Percentiles rank a stretch among this genome's conserved stretches.
Conservation (phyloP, 2,329 filamentous ascomycete genomes). For the Proliferodiscus dingleyae region DNA sequence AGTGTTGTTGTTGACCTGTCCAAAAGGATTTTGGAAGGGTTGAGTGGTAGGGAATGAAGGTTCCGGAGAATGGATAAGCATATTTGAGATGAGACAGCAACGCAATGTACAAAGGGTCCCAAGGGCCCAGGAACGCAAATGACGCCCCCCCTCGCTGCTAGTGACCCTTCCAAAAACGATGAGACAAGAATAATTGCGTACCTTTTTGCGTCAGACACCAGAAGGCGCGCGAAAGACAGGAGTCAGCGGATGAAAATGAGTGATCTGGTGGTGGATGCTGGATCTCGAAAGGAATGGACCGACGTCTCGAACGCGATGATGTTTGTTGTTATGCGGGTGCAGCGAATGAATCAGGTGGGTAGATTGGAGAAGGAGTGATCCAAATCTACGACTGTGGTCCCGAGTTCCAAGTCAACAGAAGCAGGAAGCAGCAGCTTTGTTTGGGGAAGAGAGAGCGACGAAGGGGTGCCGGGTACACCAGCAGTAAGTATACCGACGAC, state of each 20-base stretch:
- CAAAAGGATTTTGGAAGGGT: neutral
- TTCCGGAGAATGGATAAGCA: neutral
- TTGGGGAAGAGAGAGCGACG: neutral
- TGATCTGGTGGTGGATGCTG: neutral
- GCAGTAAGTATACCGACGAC: neutral
- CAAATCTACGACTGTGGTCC: neutral
- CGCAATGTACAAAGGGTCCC: neutral
- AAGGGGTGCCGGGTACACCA: neutral
- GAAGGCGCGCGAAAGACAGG: neutral
- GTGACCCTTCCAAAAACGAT: neutral
- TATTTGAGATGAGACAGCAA: neutral
- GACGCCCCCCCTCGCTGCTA: neutral
- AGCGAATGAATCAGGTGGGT: neutral
- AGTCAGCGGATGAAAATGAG: neutral
- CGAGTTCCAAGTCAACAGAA: neutral
- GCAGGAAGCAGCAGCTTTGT: neutral
- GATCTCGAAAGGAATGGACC: constrained; percentile 4
- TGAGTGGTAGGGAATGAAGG: neutral
- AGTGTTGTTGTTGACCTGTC: neutral
- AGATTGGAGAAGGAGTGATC: constrained; percentile 9
- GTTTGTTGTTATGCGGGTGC: neutral
- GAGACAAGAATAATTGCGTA: neutral
- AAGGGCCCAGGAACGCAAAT: neutral
- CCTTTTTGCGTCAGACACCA: constrained; percentile 1
- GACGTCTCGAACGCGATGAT: constrained; percentile 5